These are phyloP conservation scores for Sphagnurus paluster DNA, from an alignment of 1,284 basidiomycete genomes.

Conservation along the genomic window DNA sequence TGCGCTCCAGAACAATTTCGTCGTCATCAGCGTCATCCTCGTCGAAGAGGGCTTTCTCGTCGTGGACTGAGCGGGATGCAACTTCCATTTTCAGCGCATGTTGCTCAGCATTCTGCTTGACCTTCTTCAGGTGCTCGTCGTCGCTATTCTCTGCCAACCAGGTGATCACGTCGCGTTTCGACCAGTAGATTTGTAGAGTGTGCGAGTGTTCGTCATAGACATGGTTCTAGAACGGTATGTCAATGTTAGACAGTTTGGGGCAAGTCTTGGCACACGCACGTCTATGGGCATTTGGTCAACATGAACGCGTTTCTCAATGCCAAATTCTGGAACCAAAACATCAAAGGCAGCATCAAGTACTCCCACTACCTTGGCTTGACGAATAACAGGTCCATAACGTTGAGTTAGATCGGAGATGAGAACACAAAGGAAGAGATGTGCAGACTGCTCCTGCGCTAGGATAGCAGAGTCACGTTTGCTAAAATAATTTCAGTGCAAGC, in stretches of 20 bases:
- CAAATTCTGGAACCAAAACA: constrained; percentile 90
- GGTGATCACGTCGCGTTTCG: constrained; percentile 85
- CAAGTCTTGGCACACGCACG: constrained; percentile 53
- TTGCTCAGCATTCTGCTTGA: constrained; percentile 85
- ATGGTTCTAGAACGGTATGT: constrained; percentile 61
- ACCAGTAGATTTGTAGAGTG: constrained; percentile 92
- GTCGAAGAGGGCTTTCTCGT: constrained; percentile 87
- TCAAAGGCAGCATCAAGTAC: constrained; percentile 97
- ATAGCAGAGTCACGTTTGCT: constrained; percentile 89
- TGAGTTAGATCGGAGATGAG: constrained; percentile 92
- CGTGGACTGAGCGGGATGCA: constrained; percentile 74
- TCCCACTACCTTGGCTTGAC: constrained; percentile 89
- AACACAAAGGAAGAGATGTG: constrained; percentile 93
- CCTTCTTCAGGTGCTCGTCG: constrained; percentile 90
- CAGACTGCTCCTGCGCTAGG: constrained; percentile 94
- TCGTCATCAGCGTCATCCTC: constrained; percentile 79
- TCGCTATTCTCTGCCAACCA: constrained; percentile 95
- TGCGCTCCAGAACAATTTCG: constrained; percentile 77
- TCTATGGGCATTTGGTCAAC: constrained; percentile 99
- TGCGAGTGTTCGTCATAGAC: constrained; percentile 93
- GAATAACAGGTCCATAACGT: constrained; percentile 92
- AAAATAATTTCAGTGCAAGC: constrained; percentile 9
- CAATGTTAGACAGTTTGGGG: constrained; percentile 8
- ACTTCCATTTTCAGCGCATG: constrained; percentile 88
- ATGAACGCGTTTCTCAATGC: constrained; percentile 97